Percentiles rank a stretch among this genome's conserved stretches.
phyloP scores from a whole-genome alignment of 108 stramenopile species.

The Schizochytrium sp. region DNA sequence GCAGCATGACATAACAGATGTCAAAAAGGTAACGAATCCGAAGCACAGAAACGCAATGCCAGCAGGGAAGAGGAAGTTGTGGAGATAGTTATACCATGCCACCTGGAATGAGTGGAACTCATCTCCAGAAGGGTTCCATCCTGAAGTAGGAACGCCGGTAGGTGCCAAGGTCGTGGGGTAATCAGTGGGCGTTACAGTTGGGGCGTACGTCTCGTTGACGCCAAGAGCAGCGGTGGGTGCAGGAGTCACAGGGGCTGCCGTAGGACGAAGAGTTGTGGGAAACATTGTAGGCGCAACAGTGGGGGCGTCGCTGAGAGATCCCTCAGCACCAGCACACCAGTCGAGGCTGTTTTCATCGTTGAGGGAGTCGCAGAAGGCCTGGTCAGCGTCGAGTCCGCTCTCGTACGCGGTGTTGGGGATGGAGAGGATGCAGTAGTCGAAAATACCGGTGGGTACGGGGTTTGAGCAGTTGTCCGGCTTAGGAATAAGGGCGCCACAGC shows the following conservation, averaged over 20 bases:
- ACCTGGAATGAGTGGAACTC: slow-evolving; percentile 42
- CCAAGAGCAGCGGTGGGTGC: background rate
- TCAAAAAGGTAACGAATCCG: slow-evolving; percentile 26
- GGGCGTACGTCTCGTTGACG: slow-evolving; percentile 42
- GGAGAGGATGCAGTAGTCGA: slow-evolving; percentile 54
- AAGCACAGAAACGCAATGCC: slow-evolving; percentile 20
- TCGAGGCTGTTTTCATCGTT: background rate
- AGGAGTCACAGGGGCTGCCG: background rate
- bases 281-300: background rate
- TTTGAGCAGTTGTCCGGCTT: slow-evolving; percentile 19
- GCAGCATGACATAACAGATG: slow-evolving; percentile 13
- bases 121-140: background rate
- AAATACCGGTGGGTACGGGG: background rate
- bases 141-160: background rate
- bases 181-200: no score
- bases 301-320: slow-evolving; percentile 22
- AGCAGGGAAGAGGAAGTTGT: slow-evolving; percentile 25
- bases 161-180: background rate
- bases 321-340: slow-evolving; percentile 44
- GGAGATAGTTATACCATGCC: slow-evolving; percentile 15
- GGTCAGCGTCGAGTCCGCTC: background rate
- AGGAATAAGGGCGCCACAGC: slow-evolving; percentile 14
- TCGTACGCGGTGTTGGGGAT: background rate
- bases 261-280: background rate
- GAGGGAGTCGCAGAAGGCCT: slow-evolving; percentile 35